Conservation (phyloP, 1,284 basidiomycete species). For the Cryptococcus jaspeensis region DNA sequence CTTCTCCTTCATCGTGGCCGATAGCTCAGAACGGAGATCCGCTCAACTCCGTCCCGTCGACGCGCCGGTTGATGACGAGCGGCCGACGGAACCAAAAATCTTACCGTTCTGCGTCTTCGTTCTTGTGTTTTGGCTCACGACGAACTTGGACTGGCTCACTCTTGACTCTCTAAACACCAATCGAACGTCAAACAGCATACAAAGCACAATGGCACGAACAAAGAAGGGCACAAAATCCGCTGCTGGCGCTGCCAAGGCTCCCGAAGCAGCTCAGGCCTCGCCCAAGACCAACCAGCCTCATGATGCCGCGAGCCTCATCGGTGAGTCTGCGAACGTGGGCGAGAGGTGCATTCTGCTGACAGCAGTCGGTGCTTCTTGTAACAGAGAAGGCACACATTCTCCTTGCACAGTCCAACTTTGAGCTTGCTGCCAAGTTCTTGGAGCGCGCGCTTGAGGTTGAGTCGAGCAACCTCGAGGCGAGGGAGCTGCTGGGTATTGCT, state of each 20-base stretch:
- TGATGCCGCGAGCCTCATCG: slow-evolving; percentile 28
- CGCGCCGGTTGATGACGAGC: background rate
- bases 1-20: too few relatives aligned
- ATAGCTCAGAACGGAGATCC: too few relatives aligned
- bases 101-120: background rate
- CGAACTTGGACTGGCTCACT: background rate
- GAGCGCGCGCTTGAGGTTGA: slow-evolving; percentile 67
- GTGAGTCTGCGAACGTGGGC: slow-evolving; percentile 13
- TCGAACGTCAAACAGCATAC: too few relatives aligned
- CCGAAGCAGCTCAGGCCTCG: slow-evolving; percentile 1
- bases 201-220: slow-evolving; percentile 15
- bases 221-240: slow-evolving; percentile 11
- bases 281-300: slow-evolving; percentile 3
- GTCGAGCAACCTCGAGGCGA: slow-evolving; percentile 66
- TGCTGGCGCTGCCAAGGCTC: background rate
- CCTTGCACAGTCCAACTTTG: slow-evolving; percentile 78
- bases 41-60: background rate
- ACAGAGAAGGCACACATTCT: slow-evolving; percentile 63
- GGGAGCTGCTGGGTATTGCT: slow-evolving; percentile 73
- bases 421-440: slow-evolving; percentile 72
- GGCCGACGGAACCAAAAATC: too few relatives aligned
- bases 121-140: background rate
- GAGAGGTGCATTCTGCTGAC: background rate
- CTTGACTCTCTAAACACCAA: too few relatives aligned
- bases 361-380: background rate